A percentile compares a stretch with the other conserved stretches of the same genome.
Conservation (phyloP, 176 grass and related monocot genomes). For the Pontederia paniculata region DNA sequence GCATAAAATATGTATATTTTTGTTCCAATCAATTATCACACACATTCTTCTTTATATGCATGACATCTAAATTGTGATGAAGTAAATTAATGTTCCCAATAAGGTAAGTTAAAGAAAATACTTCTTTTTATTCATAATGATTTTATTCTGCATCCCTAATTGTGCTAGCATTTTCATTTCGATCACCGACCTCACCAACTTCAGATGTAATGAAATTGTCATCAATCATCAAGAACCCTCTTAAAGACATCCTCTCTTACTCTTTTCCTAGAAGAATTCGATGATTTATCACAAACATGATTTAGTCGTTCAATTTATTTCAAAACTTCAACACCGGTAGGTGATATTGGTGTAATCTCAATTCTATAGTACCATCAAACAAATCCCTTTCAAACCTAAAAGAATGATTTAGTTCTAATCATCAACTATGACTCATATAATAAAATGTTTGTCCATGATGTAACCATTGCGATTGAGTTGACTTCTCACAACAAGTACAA, state of each 20-base stretch:
- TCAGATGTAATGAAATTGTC: neutral
- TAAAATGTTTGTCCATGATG: neutral
- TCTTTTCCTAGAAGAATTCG: neutral
- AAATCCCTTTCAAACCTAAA: neutral
- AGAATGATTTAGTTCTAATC: neutral
- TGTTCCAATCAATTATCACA: conserved; percentile 1
- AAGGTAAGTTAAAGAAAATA: neutral
- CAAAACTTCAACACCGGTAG: too few relatives aligned
- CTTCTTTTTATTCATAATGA: neutral
- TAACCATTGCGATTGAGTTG: neutral
- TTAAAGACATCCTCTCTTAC: too few relatives aligned
- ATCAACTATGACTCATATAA: neutral
- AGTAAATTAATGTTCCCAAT: too few relatives aligned
- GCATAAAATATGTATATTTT: too few relatives aligned
- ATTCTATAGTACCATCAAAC: neutral
- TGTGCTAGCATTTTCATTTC: neutral
- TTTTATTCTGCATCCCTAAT: neutral
- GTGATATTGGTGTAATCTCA: neutral
- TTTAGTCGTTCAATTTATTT: too few relatives aligned
- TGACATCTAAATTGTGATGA: neutral
- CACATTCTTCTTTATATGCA: conserved; percentile 4
- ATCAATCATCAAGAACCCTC: neutral
- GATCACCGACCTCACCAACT: neutral
- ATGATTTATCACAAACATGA: too few relatives aligned
- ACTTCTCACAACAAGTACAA: neutral